Evolutionary conservation across 352 stramenopile genomes (phyloP).

Genomic region (Phytophthora ramorum): DNA sequence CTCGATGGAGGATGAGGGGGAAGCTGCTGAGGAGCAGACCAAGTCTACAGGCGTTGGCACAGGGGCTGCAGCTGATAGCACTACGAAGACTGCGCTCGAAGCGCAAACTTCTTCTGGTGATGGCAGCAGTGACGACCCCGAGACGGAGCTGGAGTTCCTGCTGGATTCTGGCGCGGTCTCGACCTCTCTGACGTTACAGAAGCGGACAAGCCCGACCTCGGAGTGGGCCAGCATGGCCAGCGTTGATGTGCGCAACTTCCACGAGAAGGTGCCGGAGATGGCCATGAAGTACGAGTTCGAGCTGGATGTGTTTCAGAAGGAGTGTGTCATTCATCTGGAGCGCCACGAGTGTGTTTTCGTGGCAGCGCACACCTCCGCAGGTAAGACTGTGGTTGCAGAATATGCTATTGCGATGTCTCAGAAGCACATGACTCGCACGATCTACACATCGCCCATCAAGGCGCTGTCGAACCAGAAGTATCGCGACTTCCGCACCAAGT

Average conservation of each 20-base stretch:
- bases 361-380: slow-evolving; percentile 96
- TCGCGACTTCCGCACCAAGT: slow-evolving; percentile 95
- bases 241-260: slow-evolving; percentile 85
- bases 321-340: slow-evolving; percentile 95
- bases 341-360: slow-evolving; percentile 96
- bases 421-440: slow-evolving; percentile 90
- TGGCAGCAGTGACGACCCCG: slow-evolving; percentile 37
- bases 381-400: slow-evolving; percentile 98
- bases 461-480: slow-evolving; percentile 99
- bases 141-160: slow-evolving; percentile 62
- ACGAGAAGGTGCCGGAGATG: slow-evolving; percentile 84
- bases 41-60: slow-evolving; percentile 1
- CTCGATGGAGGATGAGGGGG: slow-evolving; percentile 43
- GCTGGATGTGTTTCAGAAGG: slow-evolving; percentile 98
- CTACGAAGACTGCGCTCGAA: not conserved
- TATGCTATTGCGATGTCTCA: slow-evolving; percentile 97
- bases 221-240: slow-evolving; percentile 80
- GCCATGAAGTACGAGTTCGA: slow-evolving; percentile 86
- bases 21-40: slow-evolving; percentile 16
- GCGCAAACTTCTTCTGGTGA: not conserved
- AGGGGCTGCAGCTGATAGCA: slow-evolving; percentile 1
- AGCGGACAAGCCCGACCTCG: slow-evolving; percentile 30
- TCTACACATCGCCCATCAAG: slow-evolving; percentile 99
- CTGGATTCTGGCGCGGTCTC: slow-evolving; percentile 32
- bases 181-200: slow-evolving; percentile 20